Evolutionary conservation across 2,329 filamentous ascomycete genomes (phyloP), one percentile per base, ranked within the genome.

Genomic region (Epichloe scottii): DNA sequence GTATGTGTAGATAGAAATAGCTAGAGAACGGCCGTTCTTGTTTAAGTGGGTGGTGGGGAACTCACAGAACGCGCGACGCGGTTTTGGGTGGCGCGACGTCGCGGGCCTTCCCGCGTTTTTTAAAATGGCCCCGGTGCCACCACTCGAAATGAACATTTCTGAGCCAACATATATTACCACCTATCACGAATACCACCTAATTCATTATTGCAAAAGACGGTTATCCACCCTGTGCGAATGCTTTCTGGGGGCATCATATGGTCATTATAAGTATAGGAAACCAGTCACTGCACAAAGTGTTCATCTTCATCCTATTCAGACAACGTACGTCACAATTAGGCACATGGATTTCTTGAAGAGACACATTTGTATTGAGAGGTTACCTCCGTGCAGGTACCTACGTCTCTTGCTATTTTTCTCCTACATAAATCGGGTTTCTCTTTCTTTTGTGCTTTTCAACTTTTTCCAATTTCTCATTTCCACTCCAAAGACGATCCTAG

Each of bases 401-500:
- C 47, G 51, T 58, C 53, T 57, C 57, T 56, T 54, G 56, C 53
- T 50, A 19, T 26, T 54, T 50, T 54, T 56, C 50, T 54, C 35
- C 15, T 42, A 47, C 40, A n/a, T 19, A 15, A 15, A 5, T 17
- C 8, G 1, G 34, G 23, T 35, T 48, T 17, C 21, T 7, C 14
- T 11, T 35, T 42, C 37, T 43, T 40, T 50, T 30, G 26, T 43
- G 6, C 30, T 45, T 40, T 49, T 46, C n/a, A 21, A 23, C 40
- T 33, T 38, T 42, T 48, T 37, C 26, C 21, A 38, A 19, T 34
- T 23, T 40, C n/a, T 26, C 34, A 26, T 48, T 30, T 23, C 10
- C 42, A 1, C 6, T 17, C 21, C 39, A 10, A 2, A 11, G 11
- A 23, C 17, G n/a, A 39, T 41, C 53, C 69, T 79, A 87, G 67